phyloP scores from a whole-genome alignment of 768 basidiomycete species.

The Mycena galopus region DNA sequence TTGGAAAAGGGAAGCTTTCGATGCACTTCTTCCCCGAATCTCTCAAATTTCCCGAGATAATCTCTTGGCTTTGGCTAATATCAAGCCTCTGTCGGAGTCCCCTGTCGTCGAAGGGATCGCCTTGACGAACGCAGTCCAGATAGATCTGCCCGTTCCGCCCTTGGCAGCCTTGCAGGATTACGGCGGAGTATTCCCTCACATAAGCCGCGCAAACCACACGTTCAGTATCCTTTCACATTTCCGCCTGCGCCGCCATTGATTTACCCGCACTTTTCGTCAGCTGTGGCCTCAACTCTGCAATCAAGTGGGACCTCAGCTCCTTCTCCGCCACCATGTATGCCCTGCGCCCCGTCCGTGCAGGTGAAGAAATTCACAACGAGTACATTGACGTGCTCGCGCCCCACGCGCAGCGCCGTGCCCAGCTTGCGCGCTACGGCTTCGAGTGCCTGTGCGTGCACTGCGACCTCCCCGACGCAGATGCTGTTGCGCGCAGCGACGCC shows the following conservation, averaged over 20 bases:
- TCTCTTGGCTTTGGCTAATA: conserved; percentile 43
- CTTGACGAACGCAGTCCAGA: conserved; percentile 56
- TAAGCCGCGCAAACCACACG: conserved; percentile 62
- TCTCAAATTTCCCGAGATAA: conserved; percentile 35
- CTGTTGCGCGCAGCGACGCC: conserved; percentile 46
- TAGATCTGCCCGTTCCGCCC: conserved; percentile 48
- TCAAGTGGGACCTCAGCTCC: conserved; percentile 56
- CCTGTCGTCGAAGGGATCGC: conserved; percentile 57
- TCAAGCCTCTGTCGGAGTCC: conserved; percentile 49
- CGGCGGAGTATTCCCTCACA: conserved; percentile 56
- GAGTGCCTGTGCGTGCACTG: conserved; percentile 57
- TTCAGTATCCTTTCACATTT: conserved; percentile 27
- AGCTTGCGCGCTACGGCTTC: conserved; percentile 56
- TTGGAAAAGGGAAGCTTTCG: conserved; percentile 38
- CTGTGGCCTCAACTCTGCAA: conserved; percentile 59
- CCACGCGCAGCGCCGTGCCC: conserved; percentile 48
- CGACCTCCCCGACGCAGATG: conserved; percentile 36
- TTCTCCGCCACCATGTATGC: conserved; percentile 58
- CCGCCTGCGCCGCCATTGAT: neutral
- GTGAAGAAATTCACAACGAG: conserved; percentile 61
- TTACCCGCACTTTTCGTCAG: conserved; percentile 38
- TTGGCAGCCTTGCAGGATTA: conserved; percentile 48
- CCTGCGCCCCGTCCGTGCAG: conserved; percentile 51
- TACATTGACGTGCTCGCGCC: conserved; percentile 58
- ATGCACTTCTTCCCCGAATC: conserved; percentile 39